Evolutionary conservation across 257 asterid genomes (phyloP).

Genomic region (Nicotiana sylvestris): DNA sequence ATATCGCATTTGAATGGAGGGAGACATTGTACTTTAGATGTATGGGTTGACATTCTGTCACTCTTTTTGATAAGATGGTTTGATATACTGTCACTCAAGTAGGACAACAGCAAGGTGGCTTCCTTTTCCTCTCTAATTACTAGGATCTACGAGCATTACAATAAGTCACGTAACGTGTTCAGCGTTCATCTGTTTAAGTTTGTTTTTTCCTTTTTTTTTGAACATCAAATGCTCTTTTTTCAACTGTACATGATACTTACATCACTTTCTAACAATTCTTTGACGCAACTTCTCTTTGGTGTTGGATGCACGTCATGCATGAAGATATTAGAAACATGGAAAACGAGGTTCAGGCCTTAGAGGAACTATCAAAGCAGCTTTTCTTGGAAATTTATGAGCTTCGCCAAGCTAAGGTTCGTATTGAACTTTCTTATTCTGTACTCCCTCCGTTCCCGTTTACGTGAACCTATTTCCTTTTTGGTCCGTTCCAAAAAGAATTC

Average conservation of each 20-base stretch:
- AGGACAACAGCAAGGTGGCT: not conserved
- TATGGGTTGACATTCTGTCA: not conserved
- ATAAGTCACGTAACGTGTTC: not conserved
- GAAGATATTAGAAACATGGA: conserved; percentile 85
- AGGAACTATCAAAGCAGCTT: conserved; percentile 91
- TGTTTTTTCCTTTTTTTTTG: not conserved
- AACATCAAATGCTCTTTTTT: not conserved
- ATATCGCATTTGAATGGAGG: not conserved
- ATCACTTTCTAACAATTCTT: not conserved
- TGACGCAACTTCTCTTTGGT: conserved; percentile 1
- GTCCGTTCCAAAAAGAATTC: too few species aligned
- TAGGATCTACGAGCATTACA: not conserved
- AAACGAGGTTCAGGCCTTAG: conserved; percentile 88
- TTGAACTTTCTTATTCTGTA: conserved; percentile 18
- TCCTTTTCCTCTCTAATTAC: not conserved
- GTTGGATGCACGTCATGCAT: conserved; percentile 15
- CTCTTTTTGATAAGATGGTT: not conserved
- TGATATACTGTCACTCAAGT: not conserved
- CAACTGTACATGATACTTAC: not conserved
- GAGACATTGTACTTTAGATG: not conserved
- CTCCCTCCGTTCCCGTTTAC: too few species aligned
- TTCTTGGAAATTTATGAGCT: conserved; percentile 96
- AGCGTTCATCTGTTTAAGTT: not conserved
- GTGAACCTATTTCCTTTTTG: too few species aligned
- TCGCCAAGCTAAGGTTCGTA: conserved; percentile 94